These are phyloP conservation scores for Luzula sylvatica DNA, from an alignment of 176 grass and related monocot species.

Conservation along the genomic window DNA sequence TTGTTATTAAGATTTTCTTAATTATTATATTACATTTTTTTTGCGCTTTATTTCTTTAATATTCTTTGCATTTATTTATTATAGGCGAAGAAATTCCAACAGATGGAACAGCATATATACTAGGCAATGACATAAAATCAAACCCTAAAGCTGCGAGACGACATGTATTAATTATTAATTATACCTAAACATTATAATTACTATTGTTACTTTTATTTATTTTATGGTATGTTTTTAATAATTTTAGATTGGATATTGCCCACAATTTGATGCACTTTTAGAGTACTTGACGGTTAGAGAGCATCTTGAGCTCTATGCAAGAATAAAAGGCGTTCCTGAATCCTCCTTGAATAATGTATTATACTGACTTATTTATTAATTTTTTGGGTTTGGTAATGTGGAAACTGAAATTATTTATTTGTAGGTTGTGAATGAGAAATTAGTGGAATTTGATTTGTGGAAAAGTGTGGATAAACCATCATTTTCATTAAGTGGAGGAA, in stretches of 20 bases:
- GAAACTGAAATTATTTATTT: not conserved
- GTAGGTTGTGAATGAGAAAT: conserved; percentile 37
- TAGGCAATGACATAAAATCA: conserved; percentile 41
- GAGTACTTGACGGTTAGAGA: conserved; percentile 39
- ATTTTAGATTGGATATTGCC: conserved; percentile 45
- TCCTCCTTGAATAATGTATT: conserved; percentile 30
- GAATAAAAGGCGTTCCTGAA: conserved; percentile 42
- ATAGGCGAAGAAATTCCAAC: conserved; percentile 39
- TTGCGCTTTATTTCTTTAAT: not conserved
- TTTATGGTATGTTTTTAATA: not conserved
- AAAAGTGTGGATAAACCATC: conserved; percentile 41
- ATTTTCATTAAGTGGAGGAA: conserved; percentile 42
- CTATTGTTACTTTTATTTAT: not conserved
- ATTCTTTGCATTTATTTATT: not conserved
- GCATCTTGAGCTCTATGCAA: conserved; percentile 44
- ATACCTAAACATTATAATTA: conserved; percentile 1
- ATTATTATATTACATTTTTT: not conserved
- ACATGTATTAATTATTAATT: no score
- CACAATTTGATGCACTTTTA: conserved; percentile 44
- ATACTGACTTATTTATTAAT: not conserved
- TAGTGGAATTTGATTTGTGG: conserved; percentile 38
- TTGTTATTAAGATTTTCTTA: conserved; percentile 1
- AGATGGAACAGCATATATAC: conserved; percentile 40
- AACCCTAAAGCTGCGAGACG: conserved; percentile 33
- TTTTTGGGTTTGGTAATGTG: no score